These are phyloP conservation scores for Pezicula neosporulosa DNA, from an alignment of 2,329 filamentous ascomycete species.

Conservation along the genomic window DNA sequence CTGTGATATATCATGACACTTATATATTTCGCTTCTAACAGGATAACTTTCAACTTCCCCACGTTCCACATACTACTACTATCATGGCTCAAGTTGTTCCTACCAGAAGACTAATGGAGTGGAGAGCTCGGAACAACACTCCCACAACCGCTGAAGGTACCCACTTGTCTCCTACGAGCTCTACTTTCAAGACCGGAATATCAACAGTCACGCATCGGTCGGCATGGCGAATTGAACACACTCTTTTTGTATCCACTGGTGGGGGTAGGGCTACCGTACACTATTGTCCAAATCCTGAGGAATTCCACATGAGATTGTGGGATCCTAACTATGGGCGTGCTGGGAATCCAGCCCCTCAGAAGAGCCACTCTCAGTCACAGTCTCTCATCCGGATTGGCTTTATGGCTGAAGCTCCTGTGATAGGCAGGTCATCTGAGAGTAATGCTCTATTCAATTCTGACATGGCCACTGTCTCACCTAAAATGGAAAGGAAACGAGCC, in stretches of 20 bases:
- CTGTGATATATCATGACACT: background rate
- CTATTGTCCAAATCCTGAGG: constrained; percentile 6
- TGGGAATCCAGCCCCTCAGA: constrained; percentile 1
- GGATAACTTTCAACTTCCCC: constrained; percentile 39
- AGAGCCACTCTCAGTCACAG: background rate
- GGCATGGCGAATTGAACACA: constrained; percentile 13
- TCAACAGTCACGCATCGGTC: background rate
- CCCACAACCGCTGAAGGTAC: background rate
- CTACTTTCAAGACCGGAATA: background rate
- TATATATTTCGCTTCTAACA: background rate
- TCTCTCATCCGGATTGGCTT: background rate
- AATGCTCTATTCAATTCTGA: background rate
- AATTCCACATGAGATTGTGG: constrained; percentile 9
- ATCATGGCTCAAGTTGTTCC: constrained; percentile 39
- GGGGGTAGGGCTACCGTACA: constrained; percentile 4
- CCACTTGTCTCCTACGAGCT: background rate
- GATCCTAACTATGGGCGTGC: constrained; percentile 9
- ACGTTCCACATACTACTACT: constrained; percentile 44
- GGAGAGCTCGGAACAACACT: constrained; percentile 27
- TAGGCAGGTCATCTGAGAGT: background rate
- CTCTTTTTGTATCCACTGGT: constrained; percentile 10
- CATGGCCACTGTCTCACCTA: too few relatives aligned
- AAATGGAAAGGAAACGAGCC: background rate
- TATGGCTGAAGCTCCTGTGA: background rate
- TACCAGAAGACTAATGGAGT: constrained; percentile 32